These are phyloP conservation scores for Penicillium sp. DNA, from an alignment of 2,329 filamentous ascomycete species.

Conservation along the genomic window DNA sequence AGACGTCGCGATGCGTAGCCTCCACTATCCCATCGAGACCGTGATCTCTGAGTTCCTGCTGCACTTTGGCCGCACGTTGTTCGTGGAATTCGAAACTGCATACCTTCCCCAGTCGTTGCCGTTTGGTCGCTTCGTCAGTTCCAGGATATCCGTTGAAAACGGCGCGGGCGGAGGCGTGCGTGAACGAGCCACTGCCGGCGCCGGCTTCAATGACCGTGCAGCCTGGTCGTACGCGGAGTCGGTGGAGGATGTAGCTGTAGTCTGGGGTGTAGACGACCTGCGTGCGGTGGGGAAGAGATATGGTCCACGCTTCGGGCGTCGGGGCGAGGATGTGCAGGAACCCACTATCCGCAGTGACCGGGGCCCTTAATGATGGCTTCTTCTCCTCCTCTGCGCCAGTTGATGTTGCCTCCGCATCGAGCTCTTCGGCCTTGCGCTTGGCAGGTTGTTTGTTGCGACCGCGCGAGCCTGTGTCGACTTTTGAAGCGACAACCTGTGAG, in stretches of 20 bases:
- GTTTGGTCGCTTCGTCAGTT: constrained; percentile 24
- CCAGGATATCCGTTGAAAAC: constrained; percentile 48
- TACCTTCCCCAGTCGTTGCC: constrained; percentile 42
- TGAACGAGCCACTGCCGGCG: constrained; percentile 53
- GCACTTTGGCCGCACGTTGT: constrained; percentile 42
- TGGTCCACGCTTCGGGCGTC: constrained; percentile 52
- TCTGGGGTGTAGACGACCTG: constrained; percentile 55
- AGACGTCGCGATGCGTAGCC: constrained; percentile 51
- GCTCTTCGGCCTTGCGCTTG: constrained; percentile 49
- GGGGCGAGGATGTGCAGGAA: constrained; percentile 51
- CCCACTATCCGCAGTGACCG: constrained; percentile 45
- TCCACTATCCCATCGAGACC: constrained; percentile 45
- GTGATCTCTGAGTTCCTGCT: constrained; percentile 45
- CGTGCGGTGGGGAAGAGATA: constrained; percentile 51
- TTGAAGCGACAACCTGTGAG: constrained; percentile 82
- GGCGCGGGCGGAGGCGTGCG: constrained; percentile 50
- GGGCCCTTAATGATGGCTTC: constrained; percentile 27
- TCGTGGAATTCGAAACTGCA: constrained; percentile 53
- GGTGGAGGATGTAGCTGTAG: constrained; percentile 53
- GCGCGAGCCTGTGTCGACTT: constrained; percentile 87
- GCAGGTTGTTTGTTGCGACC: constrained; percentile 61
- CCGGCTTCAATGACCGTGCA: constrained; percentile 50
- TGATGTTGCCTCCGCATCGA: constrained; percentile 34
- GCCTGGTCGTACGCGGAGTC: constrained; percentile 48
- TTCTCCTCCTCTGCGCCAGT: constrained; percentile 22